These are phyloP conservation scores for Magnusiomyces paraingens DNA, from an alignment of 1,139 yeast species.

Conservation along the genomic window DNA sequence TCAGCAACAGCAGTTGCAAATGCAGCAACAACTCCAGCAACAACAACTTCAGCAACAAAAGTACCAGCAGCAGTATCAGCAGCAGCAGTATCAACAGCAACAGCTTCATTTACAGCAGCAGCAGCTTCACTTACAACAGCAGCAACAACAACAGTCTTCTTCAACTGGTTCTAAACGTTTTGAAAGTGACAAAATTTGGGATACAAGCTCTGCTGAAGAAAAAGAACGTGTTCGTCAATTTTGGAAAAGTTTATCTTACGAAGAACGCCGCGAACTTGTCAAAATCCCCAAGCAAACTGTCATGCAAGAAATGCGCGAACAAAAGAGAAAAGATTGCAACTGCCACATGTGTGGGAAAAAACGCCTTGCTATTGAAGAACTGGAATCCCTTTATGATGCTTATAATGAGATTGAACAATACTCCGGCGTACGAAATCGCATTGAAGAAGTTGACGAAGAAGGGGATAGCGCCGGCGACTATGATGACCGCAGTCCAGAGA, in stretches of 20 bases:
- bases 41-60: conserved; percentile 15
- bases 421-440: no score
- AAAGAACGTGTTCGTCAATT: conserved; percentile 52
- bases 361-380: conserved; percentile 62
- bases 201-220: conserved; percentile 52
- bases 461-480: conserved; percentile 4
- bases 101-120: conserved; percentile 12
- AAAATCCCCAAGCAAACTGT: conserved; percentile 67
- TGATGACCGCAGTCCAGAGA: no score
- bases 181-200: conserved; percentile 47
- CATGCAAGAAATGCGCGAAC: conserved; percentile 54
- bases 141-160: conserved; percentile 12
- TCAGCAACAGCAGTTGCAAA: conserved; percentile 9
- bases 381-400: conserved; percentile 64
- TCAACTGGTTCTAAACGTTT: conserved; percentile 5
- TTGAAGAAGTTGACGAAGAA: conserved; percentile 12
- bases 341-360: conserved; percentile 80
- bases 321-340: conserved; percentile 52
- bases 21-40: conserved; percentile 6
- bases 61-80: conserved; percentile 14
- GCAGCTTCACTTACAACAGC: conserved; percentile 10
- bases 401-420: conserved; percentile 32
- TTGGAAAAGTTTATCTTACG: conserved; percentile 63
- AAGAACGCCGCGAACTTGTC: conserved; percentile 56
- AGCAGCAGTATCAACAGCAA: conserved; percentile 11